Percentiles rank a stretch among this genome's conserved stretches.
These are phyloP conservation scores for Abelmoschus esculentus DNA, from an alignment of 345 rosid species.

Conservation along the genomic window DNA sequence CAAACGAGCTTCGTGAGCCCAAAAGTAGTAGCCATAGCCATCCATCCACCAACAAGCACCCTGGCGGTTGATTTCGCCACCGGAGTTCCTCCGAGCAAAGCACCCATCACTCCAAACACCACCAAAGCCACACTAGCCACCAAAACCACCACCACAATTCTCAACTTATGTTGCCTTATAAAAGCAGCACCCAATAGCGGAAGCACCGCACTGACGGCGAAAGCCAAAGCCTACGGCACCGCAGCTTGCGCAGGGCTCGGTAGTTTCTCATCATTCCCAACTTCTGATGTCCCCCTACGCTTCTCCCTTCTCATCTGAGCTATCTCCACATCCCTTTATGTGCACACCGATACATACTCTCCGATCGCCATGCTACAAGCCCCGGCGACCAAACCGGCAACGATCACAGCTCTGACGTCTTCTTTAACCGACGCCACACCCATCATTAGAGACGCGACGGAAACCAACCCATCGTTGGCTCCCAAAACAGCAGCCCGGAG, in stretches of 20 bases:
- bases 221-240: no score
- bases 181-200: no score
- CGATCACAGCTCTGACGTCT: conserved; percentile 56
- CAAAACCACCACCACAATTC: no score
- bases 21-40: conserved; percentile 86
- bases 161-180: no score
- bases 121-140: conserved; percentile 67
- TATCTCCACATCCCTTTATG: conserved; percentile 55
- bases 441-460: conserved; percentile 72
- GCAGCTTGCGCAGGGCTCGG: no score
- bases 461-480: conserved; percentile 73
- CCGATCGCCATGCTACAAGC: conserved; percentile 89
- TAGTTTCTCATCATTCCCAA: conserved; percentile 25
- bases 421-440: conserved; percentile 62
- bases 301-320: conserved; percentile 47
- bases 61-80: neutral
- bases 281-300: neutral
- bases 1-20: conserved; percentile 83
- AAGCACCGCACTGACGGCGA: no score
- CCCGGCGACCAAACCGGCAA: conserved; percentile 60
- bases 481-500: conserved; percentile 77
- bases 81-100: neutral
- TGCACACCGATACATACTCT: conserved; percentile 72
- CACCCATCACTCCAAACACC: conserved; percentile 21
- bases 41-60: conserved; percentile 59